These are phyloP conservation scores for Leccinum rimulosum DNA, from an alignment of 768 basidiomycete species.

Conservation along the genomic window DNA sequence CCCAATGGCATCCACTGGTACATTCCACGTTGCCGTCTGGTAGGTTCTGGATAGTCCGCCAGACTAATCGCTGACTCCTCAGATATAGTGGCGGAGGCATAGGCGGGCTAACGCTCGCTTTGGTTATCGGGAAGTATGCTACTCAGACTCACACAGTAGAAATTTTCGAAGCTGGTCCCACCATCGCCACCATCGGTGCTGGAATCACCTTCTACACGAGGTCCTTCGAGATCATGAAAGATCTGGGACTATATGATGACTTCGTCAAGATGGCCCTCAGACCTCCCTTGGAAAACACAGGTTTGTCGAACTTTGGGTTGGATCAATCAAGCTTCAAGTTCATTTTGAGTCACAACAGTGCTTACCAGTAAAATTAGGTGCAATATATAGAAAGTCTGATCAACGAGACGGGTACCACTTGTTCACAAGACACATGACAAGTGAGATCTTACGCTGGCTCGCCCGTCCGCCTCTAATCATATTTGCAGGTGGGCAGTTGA, in stretches of 20 bases:
- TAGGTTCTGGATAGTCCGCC: background rate
- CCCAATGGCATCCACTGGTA: background rate
- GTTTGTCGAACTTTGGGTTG: constrained; percentile 6
- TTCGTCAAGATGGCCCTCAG: constrained; percentile 15
- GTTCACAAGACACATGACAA: constrained; percentile 22
- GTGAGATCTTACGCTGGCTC: constrained; percentile 11
- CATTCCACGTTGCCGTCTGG: background rate
- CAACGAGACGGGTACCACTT: constrained; percentile 32
- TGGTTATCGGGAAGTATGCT: constrained; percentile 26
- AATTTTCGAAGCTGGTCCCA: constrained; percentile 42
- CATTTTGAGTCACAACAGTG: background rate
- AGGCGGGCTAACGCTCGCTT: constrained; percentile 35
- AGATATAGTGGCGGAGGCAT: constrained; percentile 38
- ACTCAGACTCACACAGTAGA: constrained; percentile 29
- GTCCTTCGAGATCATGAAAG: constrained; percentile 40
- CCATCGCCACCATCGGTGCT: constrained; percentile 43
- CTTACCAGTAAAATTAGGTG: constrained; percentile 12
- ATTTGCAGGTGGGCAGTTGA: constrained; percentile 26
- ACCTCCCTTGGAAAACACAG: constrained; percentile 18
- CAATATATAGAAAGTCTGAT: constrained; percentile 34
- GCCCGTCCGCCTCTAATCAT: background rate
- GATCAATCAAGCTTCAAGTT: background rate
- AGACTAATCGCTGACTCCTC: background rate
- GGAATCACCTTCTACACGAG: constrained; percentile 48
- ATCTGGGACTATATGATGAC: constrained; percentile 39